Evolutionary conservation across 768 basidiomycete species (phyloP).

Genomic region (Leccinellum luteum): DNA sequence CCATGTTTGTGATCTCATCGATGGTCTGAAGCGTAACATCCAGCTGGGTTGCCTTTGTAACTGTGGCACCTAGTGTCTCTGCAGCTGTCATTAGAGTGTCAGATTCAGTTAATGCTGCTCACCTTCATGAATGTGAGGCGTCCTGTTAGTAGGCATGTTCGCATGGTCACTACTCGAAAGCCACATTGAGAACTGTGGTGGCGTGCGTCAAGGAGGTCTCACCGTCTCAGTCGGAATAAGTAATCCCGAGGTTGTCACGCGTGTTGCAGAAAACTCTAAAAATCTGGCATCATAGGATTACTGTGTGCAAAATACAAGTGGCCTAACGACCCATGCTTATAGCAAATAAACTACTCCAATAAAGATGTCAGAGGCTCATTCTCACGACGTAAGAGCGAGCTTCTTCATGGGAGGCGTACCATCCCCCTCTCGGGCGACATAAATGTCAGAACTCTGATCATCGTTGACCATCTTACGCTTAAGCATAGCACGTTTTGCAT

Average conservation of each 20-base stretch:
- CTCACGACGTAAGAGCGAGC: slow-evolving; percentile 45
- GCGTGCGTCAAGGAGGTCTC: background rate
- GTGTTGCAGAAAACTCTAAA: background rate
- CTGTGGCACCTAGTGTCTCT: slow-evolving; percentile 4
- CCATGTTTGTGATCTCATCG: slow-evolving; percentile 56
- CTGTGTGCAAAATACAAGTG: slow-evolving; percentile 26
- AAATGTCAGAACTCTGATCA: slow-evolving; percentile 35
- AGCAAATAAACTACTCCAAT: slow-evolving; percentile 34
- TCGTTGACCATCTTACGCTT: slow-evolving; percentile 76
- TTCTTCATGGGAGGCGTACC: slow-evolving; percentile 70
- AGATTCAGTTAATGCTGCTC: slow-evolving; percentile 2
- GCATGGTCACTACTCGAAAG: background rate
- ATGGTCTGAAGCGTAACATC: slow-evolving; percentile 49
- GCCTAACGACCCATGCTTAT: slow-evolving; percentile 19
- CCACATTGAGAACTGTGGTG: slow-evolving; percentile 3
- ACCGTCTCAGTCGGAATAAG: background rate
- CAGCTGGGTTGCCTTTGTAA: slow-evolving; percentile 8
- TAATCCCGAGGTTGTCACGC: background rate
- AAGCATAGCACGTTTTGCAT: slow-evolving; percentile 51
- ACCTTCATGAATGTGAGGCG: slow-evolving; percentile 5
- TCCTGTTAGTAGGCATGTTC: background rate
- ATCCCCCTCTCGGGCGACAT: slow-evolving; percentile 35
- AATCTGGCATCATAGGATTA: slow-evolving; percentile 15
- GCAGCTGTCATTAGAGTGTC: background rate
- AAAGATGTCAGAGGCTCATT: slow-evolving; percentile 22